Percentiles rank a stretch among this genome's conserved stretches.
phyloP scores from a whole-genome alignment of 176 grass and related monocot species.

The Neostapfia colusana region DNA sequence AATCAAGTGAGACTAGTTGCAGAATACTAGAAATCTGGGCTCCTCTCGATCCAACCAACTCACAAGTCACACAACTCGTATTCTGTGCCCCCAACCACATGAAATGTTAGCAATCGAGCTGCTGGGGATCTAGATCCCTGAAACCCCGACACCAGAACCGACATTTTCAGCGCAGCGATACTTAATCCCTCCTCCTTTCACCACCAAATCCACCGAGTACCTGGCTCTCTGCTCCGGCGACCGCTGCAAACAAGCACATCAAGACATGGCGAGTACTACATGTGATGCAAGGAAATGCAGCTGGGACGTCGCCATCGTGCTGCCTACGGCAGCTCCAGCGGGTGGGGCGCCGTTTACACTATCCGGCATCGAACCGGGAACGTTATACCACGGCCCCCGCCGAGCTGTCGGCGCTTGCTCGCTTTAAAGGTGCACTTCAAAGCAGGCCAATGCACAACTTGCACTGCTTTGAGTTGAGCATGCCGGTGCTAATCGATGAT shows the following conservation, averaged over 20 bases:
- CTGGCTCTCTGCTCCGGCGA: conserved; percentile 1
- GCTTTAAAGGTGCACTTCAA: conserved; percentile 41
- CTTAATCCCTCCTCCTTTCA: not conserved
- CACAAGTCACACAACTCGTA: not conserved
- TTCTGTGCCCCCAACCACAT: not conserved
- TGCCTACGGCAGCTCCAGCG: conserved; percentile 28
- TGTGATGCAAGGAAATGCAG: conserved; percentile 27
- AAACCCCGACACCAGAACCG: not conserved
- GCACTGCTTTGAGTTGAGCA: conserved; percentile 20
- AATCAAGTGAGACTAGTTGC: conserved; percentile 15
- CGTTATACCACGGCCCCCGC: conserved; percentile 29
- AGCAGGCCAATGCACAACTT: conserved; percentile 32
- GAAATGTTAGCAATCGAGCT: not conserved
- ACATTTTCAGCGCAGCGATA: not conserved
- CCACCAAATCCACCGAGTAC: conserved; percentile 27
- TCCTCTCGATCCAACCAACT: not conserved
- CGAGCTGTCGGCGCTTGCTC: conserved; percentile 25
- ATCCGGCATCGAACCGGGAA: conserved; percentile 11
- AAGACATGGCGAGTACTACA: conserved; percentile 2
- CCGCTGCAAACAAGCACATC: conserved; percentile 1
- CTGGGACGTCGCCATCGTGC: conserved; percentile 27
- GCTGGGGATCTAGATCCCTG: not conserved
- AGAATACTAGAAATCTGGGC: not conserved
- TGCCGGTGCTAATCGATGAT: conserved; percentile 3
- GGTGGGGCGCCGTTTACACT: not conserved